Percentiles rank a stretch among this genome's conserved stretches.
phyloP scores from a whole-genome alignment of 805 yeast genomes.

The Saccharomycopsis javanensis region DNA sequence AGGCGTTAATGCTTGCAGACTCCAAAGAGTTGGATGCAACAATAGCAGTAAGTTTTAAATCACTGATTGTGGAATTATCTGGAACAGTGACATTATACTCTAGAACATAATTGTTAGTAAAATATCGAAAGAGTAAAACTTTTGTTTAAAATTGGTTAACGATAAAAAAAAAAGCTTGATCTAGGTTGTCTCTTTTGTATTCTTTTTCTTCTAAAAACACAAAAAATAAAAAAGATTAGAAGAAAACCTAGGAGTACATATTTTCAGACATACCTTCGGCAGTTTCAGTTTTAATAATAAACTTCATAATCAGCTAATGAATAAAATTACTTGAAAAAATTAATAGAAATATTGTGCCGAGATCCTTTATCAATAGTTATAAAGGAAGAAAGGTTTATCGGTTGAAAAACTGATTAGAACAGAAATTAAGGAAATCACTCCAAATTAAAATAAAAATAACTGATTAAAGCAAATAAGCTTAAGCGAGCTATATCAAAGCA shows the following conservation, averaged over 20 bases:
- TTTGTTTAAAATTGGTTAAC: no score
- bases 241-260: neutral
- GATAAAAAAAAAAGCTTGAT: no score
- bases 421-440: neutral
- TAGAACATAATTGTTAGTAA: constrained; percentile 9
- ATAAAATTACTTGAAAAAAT: neutral
- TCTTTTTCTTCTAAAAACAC: neutral
- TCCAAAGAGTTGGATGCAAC: constrained; percentile 29
- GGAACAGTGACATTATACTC: constrained; percentile 40
- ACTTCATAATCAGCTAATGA: constrained; percentile 31
- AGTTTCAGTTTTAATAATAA: constrained; percentile 38
- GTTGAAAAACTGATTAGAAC: no score
- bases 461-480: neutral
- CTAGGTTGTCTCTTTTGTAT: no score
- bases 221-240: neutral
- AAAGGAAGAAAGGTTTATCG: no score
- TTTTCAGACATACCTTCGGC: constrained; percentile 25
- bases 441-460: no score
- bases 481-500: neutral
- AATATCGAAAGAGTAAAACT: no score
- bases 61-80: constrained; percentile 42
- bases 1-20: constrained; percentile 5
- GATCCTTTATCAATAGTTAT: no score
- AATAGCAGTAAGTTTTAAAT: constrained; percentile 37
- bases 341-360: no score